Percentiles rank a stretch among this genome's conserved stretches.
Conservation (phyloP, 164 flowering plant genomes). For the Chimonanthus salicifolius region DNA sequence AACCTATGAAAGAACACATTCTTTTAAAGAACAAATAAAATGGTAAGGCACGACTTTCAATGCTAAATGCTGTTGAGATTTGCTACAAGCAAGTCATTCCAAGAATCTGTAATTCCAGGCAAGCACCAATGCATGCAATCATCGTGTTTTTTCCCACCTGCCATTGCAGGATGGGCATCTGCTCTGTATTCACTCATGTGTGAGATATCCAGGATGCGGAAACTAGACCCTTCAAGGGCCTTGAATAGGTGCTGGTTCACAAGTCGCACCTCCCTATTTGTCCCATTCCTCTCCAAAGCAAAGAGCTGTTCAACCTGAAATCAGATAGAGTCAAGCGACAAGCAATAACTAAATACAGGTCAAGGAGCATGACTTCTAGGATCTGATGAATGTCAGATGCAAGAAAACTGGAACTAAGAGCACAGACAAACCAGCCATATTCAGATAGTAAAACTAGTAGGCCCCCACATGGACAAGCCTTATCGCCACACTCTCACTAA, state of each 20-base stretch:
- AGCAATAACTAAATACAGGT: background rate
- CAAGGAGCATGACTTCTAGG: background rate
- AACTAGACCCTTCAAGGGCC: constrained; percentile 56
- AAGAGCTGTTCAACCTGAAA: constrained; percentile 68
- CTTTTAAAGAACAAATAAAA: too few species aligned
- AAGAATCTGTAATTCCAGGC: constrained; percentile 83
- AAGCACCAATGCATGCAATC: constrained; percentile 99
- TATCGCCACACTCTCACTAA: background rate
- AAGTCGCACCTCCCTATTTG: constrained; percentile 73
- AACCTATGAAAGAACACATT: too few species aligned
- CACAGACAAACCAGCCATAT: background rate
- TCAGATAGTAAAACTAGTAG: background rate
- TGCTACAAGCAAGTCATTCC: constrained; percentile 79
- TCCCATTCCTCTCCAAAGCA: constrained; percentile 57
- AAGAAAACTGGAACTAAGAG: background rate
- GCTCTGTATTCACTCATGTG: constrained; percentile 84
- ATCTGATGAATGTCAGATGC: background rate
- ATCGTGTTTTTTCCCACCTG: constrained; percentile 94
- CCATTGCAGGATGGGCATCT: constrained; percentile 84
- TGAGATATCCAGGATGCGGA: constrained; percentile 68
- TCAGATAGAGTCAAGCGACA: background rate
- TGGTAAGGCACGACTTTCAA: background rate
- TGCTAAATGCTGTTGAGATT: constrained; percentile 23
- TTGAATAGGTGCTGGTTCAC: constrained; percentile 66
- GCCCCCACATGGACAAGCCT: background rate